Evolutionary conservation across 768 basidiomycete genomes (phyloP), one percentile per base, ranked within the genome.

Genomic region (Lactarius vividus): DNA sequence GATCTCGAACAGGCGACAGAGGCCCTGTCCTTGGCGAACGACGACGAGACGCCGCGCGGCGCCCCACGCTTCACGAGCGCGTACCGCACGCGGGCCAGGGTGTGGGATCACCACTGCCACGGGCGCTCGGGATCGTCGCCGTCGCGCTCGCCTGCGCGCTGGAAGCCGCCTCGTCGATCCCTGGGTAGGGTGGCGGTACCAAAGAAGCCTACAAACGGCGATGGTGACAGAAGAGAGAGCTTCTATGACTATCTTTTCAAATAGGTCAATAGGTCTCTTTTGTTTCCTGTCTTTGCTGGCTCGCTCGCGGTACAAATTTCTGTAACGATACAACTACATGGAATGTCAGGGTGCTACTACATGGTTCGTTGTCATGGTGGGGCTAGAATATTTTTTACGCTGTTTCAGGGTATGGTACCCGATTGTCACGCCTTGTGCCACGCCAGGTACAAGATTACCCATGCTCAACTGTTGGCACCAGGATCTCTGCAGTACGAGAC

Each of bases 91-190:
- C 70, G 75, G 66, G 61, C 75, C 35, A 65, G 77, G 66, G 71
- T 61, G 44, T 65, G 64, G 64, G 59, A 49, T 20, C 20, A 11
- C 2, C 42, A 26, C 52, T 60, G 75, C 16, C 72, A 74, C 42
- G 70, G 74, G 70, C 64, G 74, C 64, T 80, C 83, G 1, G 70
- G 82, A 4, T 85, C 84, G 5, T 85, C 85, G 0, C 85, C 83
- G 15, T 84, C 84, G 4, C 78, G 83, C 31, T 87, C 85, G 0
- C 85, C 85, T 33, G 80, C 75, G 8, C 75, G 85, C 57, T 70
- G 76, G 60, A 69, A 75, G 23, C 71, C 55, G 28, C 71, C 55
- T 40, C 60, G 55, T 52, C 44, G 65, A 29, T 18, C 35, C 28
- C 20, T 49, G 16, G 64, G 72, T 57, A 74, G 76, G 46, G 69